Evolutionary conservation across 495 filamentous ascomycete genomes (phyloP), one percentile per base, ranked within the genome.

Genomic region (Diplogelasinospora grovesii): DNA sequence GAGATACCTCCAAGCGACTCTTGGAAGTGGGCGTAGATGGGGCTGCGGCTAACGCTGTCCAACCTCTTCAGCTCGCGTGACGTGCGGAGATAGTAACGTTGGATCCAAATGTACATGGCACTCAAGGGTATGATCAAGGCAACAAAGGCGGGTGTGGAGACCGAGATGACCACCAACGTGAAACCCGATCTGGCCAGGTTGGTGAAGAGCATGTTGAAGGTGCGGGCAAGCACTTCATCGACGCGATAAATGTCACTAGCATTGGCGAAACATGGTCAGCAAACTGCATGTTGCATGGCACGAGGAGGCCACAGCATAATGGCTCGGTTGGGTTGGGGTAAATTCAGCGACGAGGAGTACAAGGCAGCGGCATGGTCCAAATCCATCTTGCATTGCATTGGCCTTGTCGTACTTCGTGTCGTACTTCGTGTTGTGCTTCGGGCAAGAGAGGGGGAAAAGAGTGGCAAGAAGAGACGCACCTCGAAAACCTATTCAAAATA

Each of bases 11-110:
- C 89, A 1, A 99, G 73, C 3, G 90, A 95, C 61, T 99, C 93
- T 53, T 99, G 93, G 66, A 99, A 99, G 59, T 99, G 93, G 9
- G 93, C 93, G 59, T 85, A 99, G 51, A 99, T 95, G 10, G 93
- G 93, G 60, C 88, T 95, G 45, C 87, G 81, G 49, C 82, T 95
- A 39, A 95, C 81, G 60, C 90, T 96, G 66, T 99, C 93, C 46
- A 99, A 69, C 41, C 93, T 79, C 67, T 97, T 99, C 39, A 99
- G 69, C 63, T 99, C 93, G 48, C 93, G 83, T 36, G 93, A 97
- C 18, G 92, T 95, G 39, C 89, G 78, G 31, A 99, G 75, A 64
- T 99, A 99, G 69, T 97, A 99, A 49, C 92, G 79, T 59, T 99
- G 93, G 49, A 96, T 93, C 65, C 83, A 94, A 41, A 93, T 63